Evolutionary conservation across 2,329 filamentous ascomycete genomes (phyloP).

Genomic region (Lecanicillium sp.): DNA sequence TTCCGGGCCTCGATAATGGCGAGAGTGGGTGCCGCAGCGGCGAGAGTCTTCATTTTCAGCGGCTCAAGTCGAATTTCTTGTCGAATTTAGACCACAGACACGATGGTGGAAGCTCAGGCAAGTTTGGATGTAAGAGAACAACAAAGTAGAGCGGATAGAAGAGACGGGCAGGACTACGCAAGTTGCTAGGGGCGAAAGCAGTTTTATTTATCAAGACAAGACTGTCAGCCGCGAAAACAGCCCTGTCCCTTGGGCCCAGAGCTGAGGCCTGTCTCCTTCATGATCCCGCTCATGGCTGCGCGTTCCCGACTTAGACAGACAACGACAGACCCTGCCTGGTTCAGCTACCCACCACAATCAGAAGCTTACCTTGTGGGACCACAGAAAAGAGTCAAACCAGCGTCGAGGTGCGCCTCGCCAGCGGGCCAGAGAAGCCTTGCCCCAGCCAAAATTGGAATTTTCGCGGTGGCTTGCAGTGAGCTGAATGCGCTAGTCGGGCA

Average conservation of each 20-base stretch:
- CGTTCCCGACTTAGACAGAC: not conserved
- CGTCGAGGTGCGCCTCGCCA: constrained; percentile 8
- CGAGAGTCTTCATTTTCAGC: not conserved
- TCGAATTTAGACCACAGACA: too few relatives aligned
- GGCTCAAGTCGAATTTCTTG: too few relatives aligned
- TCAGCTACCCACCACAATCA: not conserved
- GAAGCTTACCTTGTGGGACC: constrained; percentile 1
- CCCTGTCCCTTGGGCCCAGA: constrained; percentile 7
- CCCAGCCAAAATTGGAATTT: constrained; percentile 6
- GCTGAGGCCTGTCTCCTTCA: constrained; percentile 4
- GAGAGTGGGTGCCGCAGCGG: not conserved
- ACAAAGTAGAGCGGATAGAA: too few relatives aligned
- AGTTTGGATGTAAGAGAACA: too few relatives aligned
- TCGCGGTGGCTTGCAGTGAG: constrained; percentile 14
- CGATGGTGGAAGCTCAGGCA: too few relatives aligned
- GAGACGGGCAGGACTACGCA: too few relatives aligned
- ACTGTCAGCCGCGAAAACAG: constrained; percentile 1
- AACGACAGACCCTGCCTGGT: not conserved
- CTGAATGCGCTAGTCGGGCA: constrained; percentile 12
- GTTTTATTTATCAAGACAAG: not conserved
- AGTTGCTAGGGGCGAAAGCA: not conserved
- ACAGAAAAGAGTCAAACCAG: not conserved
- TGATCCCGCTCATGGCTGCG: not conserved
- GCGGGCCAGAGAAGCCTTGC: not conserved
- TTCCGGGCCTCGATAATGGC: constrained; percentile 3